A percentile compares a stretch with the other conserved stretches of the same genome.
phyloP scores from a whole-genome alignment of 2,329 filamentous ascomycete genomes.

The Colletotrichum chlorophyti region DNA sequence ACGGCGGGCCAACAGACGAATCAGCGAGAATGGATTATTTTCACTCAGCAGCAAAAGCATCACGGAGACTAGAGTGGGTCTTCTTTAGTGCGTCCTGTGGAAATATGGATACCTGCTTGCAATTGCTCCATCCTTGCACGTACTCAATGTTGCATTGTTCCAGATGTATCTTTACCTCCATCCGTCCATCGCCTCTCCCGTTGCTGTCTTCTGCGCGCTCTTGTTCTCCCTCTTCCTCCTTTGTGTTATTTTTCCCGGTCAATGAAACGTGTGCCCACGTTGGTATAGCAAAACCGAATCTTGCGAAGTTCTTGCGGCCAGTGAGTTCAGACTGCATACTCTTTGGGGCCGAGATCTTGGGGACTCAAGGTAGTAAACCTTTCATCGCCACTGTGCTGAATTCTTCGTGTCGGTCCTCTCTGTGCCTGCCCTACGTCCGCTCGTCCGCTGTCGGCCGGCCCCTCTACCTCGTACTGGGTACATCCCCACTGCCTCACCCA shows the following conservation, averaged over 20 bases:
- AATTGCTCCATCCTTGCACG: not conserved
- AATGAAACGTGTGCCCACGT: too few species aligned
- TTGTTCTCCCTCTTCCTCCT: too few species aligned
- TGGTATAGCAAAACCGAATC: too few species aligned
- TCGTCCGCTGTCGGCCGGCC: not conserved
- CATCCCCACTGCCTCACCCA: too few species aligned
- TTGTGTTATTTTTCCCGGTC: too few species aligned
- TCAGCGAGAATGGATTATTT: constrained; percentile 29
- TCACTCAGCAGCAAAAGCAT: constrained; percentile 27
- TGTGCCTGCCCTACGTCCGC: not conserved
- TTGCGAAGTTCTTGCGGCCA: too few species aligned
- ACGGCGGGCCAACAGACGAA: constrained; percentile 29
- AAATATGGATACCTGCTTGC: not conserved
- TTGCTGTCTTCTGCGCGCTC: too few species aligned
- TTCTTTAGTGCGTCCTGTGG: constrained; percentile 2
- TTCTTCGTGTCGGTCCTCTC: not conserved
- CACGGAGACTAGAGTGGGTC: constrained; percentile 10
- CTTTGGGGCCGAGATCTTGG: too few species aligned
- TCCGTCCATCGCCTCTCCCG: not conserved
- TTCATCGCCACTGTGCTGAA: not conserved
- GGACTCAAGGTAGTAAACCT: too few species aligned
- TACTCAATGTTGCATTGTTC: not conserved
- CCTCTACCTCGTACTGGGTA: not conserved
- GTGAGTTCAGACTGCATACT: too few species aligned
- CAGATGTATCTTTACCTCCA: not conserved